Conservation (phyloP, 2,329 filamentous ascomycete species). For the Penicillium sp. region DNA sequence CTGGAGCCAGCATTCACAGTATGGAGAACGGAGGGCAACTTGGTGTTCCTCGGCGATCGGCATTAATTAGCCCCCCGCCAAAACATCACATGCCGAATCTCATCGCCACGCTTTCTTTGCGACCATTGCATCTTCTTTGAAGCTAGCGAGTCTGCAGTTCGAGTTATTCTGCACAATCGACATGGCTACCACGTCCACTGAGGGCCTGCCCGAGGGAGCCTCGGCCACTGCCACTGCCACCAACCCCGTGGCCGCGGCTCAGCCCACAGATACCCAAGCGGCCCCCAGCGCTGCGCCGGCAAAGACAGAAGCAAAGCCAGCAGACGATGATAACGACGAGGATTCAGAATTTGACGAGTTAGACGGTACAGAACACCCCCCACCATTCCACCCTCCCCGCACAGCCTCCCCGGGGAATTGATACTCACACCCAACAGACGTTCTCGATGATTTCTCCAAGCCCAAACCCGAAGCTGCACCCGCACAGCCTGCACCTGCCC, state of each 20-base stretch:
- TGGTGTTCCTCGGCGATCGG: constrained; percentile 27
- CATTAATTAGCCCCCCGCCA: constrained; percentile 28
- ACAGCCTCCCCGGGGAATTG: background rate
- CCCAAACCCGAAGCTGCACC: constrained; percentile 41
- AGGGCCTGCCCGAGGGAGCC: background rate
- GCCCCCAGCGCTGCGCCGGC: background rate
- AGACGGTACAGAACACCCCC: constrained; percentile 61
- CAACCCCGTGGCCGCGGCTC: background rate
- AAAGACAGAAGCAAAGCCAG: background rate
- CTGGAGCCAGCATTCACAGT: too few species aligned
- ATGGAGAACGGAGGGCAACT: too few species aligned
- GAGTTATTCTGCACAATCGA: background rate
- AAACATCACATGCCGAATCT: constrained; percentile 27
- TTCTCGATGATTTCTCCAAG: constrained; percentile 88
- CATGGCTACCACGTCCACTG: constrained; percentile 1
- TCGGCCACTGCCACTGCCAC: background rate
- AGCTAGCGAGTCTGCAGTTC: background rate
- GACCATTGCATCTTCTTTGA: background rate
- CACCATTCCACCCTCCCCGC: background rate
- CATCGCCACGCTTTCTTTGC: constrained; percentile 5
- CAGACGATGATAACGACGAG: constrained; percentile 61
- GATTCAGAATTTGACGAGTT: constrained; percentile 95
- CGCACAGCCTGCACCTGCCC: constrained; percentile 5
- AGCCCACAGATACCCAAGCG: background rate
- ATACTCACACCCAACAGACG: constrained; percentile 58